phyloP scores from a whole-genome alignment of 2,329 filamentous ascomycete genomes.

The Coleophoma eucalyptorum region DNA sequence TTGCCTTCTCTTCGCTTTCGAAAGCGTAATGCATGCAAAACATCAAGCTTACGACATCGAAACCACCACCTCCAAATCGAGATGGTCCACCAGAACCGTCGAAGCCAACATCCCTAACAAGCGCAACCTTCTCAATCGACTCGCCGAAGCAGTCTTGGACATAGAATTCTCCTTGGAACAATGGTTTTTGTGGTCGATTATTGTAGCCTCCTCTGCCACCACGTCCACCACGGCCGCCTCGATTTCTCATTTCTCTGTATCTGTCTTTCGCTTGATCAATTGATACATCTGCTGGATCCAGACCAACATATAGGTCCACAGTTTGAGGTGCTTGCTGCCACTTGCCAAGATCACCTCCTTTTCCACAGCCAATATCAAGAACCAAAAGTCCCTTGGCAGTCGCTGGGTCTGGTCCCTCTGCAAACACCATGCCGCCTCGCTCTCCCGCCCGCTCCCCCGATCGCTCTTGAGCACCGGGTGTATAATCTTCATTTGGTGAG shows the following conservation, averaged over 20 bases:
- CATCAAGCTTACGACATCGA: slow-evolving; percentile 98
- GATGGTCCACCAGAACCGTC: slow-evolving; percentile 60
- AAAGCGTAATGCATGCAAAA: slow-evolving; percentile 99
- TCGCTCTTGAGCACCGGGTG: slow-evolving; percentile 47
- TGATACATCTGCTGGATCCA: slow-evolving; percentile 89
- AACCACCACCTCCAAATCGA: slow-evolving; percentile 71
- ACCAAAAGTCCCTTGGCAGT: slow-evolving; percentile 63
- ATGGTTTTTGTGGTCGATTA: slow-evolving; percentile 43
- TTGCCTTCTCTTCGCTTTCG: slow-evolving; percentile 84
- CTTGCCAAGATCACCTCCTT: slow-evolving; percentile 91
- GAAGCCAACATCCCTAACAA: slow-evolving; percentile 84
- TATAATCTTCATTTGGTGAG: slow-evolving; percentile 73
- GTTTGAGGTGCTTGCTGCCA: slow-evolving; percentile 93
- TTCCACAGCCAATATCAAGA: slow-evolving; percentile 92
- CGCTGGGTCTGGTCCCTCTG: slow-evolving; percentile 19
- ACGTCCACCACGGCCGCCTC: slow-evolving; percentile 49
- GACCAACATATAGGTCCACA: slow-evolving; percentile 89
- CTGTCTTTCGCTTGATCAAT: slow-evolving; percentile 87
- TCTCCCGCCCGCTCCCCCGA: slow-evolving; percentile 34
- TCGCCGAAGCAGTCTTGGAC: slow-evolving; percentile 92
- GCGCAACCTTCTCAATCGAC: slow-evolving; percentile 74
- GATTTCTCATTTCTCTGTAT: slow-evolving; percentile 68
- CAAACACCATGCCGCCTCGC: slow-evolving; percentile 33
- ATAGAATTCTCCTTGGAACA: slow-evolving; percentile 85
- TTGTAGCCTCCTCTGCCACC: slow-evolving; percentile 43